Conservation (phyloP, 1,284 basidiomycete species). For the Melampsora americana region DNA sequence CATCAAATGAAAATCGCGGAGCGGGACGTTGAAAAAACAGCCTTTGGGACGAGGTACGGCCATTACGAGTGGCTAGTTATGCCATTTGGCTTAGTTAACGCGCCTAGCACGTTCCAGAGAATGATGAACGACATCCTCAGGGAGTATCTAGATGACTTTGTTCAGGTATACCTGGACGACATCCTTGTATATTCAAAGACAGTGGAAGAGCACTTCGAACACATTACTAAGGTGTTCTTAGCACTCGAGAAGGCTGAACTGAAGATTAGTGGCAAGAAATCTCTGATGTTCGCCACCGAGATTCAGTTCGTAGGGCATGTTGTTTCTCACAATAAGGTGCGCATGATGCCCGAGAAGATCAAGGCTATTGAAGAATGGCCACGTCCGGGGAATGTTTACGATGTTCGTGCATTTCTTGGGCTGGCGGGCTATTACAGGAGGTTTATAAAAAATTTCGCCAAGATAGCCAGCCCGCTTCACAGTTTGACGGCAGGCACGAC, state of each 20-base stretch:
- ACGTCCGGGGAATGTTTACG: background rate
- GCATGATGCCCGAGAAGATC: background rate
- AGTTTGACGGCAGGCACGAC: background rate
- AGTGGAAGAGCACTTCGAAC: background rate
- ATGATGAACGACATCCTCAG: conserved; percentile 28
- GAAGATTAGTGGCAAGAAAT: background rate
- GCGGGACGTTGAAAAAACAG: background rate
- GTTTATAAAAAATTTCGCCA: background rate
- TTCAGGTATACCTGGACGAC: conserved; percentile 29
- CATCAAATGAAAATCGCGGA: background rate
- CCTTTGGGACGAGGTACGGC: background rate
- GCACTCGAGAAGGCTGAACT: background rate
- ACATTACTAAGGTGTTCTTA: background rate
- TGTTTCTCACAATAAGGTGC: no score
- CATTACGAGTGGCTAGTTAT: conserved; percentile 44
- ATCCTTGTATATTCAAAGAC: conserved; percentile 17
- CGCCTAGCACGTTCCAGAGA: conserved; percentile 35
- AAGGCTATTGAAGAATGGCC: background rate
- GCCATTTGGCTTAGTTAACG: conserved; percentile 43
- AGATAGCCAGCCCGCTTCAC: background rate
- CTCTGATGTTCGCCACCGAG: background rate
- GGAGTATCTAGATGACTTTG: background rate
- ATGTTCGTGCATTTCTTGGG: background rate
- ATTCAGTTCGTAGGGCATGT: no score
- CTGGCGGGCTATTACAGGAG: background rate